These are phyloP conservation scores for Penicillium fimorum DNA, from an alignment of 495 filamentous ascomycete genomes.

Conservation along the genomic window DNA sequence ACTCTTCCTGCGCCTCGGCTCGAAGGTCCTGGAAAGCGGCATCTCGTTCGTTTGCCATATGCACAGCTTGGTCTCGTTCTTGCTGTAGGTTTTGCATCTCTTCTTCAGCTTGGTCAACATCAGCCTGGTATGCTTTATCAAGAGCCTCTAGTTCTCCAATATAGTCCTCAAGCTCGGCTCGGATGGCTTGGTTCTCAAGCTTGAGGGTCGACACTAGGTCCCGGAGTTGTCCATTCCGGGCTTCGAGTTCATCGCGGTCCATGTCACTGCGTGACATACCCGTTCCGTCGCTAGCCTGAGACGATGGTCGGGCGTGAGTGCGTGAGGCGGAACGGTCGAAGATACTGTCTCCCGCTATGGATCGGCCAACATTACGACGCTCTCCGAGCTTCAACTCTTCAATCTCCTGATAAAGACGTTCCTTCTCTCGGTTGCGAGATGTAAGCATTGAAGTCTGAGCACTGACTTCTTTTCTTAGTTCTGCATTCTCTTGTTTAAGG, in stretches of 20 bases:
- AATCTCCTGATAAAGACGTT: slow-evolving; percentile 92
- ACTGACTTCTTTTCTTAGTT: slow-evolving; percentile 85
- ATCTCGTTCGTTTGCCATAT: slow-evolving; percentile 75
- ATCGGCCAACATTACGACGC: slow-evolving; percentile 61
- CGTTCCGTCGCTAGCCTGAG: slow-evolving; percentile 69
- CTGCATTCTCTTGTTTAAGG: slow-evolving; percentile 87
- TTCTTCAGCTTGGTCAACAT: slow-evolving; percentile 71
- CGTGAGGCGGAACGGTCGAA: slow-evolving; percentile 90
- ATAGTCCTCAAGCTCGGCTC: slow-evolving; percentile 68
- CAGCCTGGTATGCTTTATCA: slow-evolving; percentile 66
- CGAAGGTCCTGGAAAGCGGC: slow-evolving; percentile 73
- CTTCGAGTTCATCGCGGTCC: slow-evolving; percentile 84
- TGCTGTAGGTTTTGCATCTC: slow-evolving; percentile 79
- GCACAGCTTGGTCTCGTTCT: slow-evolving; percentile 83
- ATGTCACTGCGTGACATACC: slow-evolving; percentile 71
- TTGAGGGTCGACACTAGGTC: slow-evolving; percentile 83
- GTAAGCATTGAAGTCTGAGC: slow-evolving; percentile 98
- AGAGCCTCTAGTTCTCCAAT: slow-evolving; percentile 64
- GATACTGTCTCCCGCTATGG: slow-evolving; percentile 81
- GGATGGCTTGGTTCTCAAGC: slow-evolving; percentile 77
- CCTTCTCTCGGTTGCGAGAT: slow-evolving; percentile 90
- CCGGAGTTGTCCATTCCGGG: slow-evolving; percentile 74
- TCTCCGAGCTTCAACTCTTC: slow-evolving; percentile 90
- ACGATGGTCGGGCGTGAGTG: slow-evolving; percentile 68
- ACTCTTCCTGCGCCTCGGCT: slow-evolving; percentile 77